These are phyloP conservation scores for Clonostachys sp. DNA, from an alignment of 2,329 filamentous ascomycete genomes.

Conservation along the genomic window DNA sequence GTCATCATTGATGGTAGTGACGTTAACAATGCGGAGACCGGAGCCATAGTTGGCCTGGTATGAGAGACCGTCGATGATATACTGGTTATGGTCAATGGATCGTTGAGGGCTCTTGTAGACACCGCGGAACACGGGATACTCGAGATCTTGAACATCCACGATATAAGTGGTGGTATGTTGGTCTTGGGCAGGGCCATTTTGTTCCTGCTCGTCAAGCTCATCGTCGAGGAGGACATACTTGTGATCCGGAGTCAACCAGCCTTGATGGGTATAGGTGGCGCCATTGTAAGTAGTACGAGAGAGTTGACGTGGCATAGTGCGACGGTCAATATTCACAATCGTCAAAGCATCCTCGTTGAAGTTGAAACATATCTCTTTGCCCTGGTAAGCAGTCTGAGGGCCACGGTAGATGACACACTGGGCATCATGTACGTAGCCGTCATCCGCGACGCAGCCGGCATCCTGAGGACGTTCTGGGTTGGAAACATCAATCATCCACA, in stretches of 20 bases:
- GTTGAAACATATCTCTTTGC: slow-evolving; percentile 8
- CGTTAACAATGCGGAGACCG: slow-evolving; percentile 33
- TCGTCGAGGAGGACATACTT: slow-evolving; percentile 42
- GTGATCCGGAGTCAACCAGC: slow-evolving; percentile 38
- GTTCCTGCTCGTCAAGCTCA: slow-evolving; percentile 44
- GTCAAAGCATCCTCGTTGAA: slow-evolving; percentile 17
- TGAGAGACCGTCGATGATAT: slow-evolving; percentile 29
- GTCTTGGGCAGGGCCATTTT: slow-evolving; percentile 25
- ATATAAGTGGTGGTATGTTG: slow-evolving; percentile 43
- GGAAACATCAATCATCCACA: slow-evolving; percentile 49
- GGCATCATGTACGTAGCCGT: slow-evolving; percentile 45
- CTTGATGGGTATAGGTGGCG: slow-evolving; percentile 51
- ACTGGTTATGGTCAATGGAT: slow-evolving; percentile 41
- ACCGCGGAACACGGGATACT: slow-evolving; percentile 29
- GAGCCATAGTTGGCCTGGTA: slow-evolving; percentile 43
- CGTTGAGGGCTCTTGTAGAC: slow-evolving; percentile 28
- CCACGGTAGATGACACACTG: slow-evolving; percentile 50
- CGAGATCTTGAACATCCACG: slow-evolving; percentile 35
- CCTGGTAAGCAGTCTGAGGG: slow-evolving; percentile 17
- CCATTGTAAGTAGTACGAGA: slow-evolving; percentile 49
- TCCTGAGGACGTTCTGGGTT: slow-evolving; percentile 44
- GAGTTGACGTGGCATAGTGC: slow-evolving; percentile 35
- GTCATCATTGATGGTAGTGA: slow-evolving; percentile 21
- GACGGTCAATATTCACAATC: slow-evolving; percentile 42
- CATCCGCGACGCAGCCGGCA: slow-evolving; percentile 35